A percentile compares a stretch with the other conserved stretches of the same genome.
phyloP scores from a whole-genome alignment of 2,329 filamentous ascomycete genomes.

The Lasiodiplodia hormozganensis region DNA sequence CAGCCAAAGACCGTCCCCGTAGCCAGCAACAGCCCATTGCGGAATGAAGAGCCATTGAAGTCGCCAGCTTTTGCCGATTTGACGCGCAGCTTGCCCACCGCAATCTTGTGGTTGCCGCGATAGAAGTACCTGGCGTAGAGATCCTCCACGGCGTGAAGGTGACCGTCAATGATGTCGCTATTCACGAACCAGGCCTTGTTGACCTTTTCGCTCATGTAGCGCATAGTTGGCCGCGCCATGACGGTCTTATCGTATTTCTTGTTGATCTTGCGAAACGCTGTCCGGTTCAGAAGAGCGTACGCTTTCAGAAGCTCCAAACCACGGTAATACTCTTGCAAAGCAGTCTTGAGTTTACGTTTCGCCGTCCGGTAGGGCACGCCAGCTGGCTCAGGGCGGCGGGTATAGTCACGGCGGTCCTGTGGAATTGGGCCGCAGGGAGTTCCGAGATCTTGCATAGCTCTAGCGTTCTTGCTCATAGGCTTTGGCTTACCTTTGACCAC shows the following conservation, averaged over 20 bases:
- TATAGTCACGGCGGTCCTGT: slow-evolving; percentile 51
- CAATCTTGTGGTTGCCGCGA: slow-evolving; percentile 89
- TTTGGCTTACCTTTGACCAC: slow-evolving; percentile 5
- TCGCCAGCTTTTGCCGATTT: slow-evolving; percentile 66
- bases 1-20: slow-evolving; percentile 53
- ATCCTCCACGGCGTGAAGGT: slow-evolving; percentile 84
- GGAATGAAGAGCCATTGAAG: slow-evolving; percentile 65
- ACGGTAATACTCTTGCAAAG: slow-evolving; percentile 91
- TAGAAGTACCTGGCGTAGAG: slow-evolving; percentile 96
- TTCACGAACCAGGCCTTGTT: slow-evolving; percentile 90
- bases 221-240: slow-evolving; percentile 75
- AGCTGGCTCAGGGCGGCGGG: slow-evolving; percentile 44
- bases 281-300: slow-evolving; percentile 87
- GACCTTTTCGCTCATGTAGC: slow-evolving; percentile 91
- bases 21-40: slow-evolving; percentile 58
- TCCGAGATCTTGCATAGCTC: slow-evolving; percentile 41
- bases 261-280: slow-evolving; percentile 95
- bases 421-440: slow-evolving; percentile 51
- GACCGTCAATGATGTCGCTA: slow-evolving; percentile 80
- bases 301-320: slow-evolving; percentile 90
- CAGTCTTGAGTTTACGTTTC: slow-evolving; percentile 89
- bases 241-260: slow-evolving; percentile 98
- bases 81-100: slow-evolving; percentile 82
- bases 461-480: slow-evolving; percentile 16
- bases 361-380: slow-evolving; percentile 84